Percentiles rank a stretch among this genome's conserved stretches.
Evolutionary conservation across 1,139 yeast genomes (phyloP).

Genomic region (Debaryomycetaceae sp.): DNA sequence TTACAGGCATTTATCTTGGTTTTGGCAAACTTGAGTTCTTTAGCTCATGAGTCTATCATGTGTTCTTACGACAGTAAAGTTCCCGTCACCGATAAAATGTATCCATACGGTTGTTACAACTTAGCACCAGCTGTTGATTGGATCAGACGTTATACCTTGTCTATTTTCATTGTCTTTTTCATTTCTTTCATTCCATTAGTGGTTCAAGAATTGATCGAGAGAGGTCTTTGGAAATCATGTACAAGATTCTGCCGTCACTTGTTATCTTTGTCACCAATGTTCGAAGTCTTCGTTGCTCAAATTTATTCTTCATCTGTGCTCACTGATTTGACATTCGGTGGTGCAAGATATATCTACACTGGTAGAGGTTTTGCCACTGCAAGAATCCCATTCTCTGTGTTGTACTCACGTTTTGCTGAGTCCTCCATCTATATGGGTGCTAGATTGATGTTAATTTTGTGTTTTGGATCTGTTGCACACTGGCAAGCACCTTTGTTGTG

Average conservation of each 20-base stretch:
- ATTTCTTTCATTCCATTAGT: conserved; percentile 94
- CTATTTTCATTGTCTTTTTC: conserved; percentile 97
- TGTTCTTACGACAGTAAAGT: conserved; percentile 80
- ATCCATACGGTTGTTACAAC: conserved; percentile 94
- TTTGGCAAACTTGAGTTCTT: conserved; percentile 83
- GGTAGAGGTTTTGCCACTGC: conserved; percentile 99
- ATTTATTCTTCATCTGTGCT: conserved; percentile 88
- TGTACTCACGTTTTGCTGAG: conserved; percentile 95
- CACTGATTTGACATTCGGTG: conserved; percentile 95
- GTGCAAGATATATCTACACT: conserved; percentile 98
- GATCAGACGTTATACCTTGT: conserved; percentile 95
- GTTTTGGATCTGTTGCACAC: conserved; percentile 88
- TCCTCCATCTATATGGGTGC: conserved; percentile 97
- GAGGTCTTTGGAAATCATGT: conserved; percentile 95
- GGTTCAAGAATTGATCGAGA: conserved; percentile 95
- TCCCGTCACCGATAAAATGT: conserved; percentile 81
- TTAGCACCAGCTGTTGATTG: conserved; percentile 88
- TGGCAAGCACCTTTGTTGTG: conserved; percentile 98
- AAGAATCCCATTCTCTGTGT: conserved; percentile 93
- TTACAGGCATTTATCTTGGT: conserved; percentile 92
- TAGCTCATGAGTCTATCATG: conserved; percentile 85
- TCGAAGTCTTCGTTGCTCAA: conserved; percentile 98
- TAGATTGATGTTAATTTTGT: conserved; percentile 80
- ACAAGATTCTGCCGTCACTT: conserved; percentile 90
- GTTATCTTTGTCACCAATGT: conserved; percentile 88